phyloP scores from a whole-genome alignment of 2,329 filamentous ascomycete species.

The Pochonia chlamydosporia region DNA sequence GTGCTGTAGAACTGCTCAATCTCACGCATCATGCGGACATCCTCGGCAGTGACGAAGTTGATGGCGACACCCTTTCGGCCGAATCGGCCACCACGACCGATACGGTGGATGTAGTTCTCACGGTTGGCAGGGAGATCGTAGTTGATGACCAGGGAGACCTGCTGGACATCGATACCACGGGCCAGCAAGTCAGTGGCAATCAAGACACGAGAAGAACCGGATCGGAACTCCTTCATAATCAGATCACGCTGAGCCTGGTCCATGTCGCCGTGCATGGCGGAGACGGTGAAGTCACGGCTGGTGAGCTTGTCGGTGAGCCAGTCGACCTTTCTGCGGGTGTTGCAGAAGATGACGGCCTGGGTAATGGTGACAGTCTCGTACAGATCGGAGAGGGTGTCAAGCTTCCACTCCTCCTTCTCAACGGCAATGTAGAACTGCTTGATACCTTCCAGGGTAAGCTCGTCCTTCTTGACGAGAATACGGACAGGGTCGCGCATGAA shows the following conservation, averaged over 20 bases:
- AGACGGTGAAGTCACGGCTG: slow-evolving; percentile 97
- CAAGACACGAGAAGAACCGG: slow-evolving; percentile 94
- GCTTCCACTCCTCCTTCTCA: slow-evolving; percentile 99
- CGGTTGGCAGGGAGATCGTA: slow-evolving; percentile 98
- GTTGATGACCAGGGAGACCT: slow-evolving; percentile 99
- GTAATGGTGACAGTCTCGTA: slow-evolving; percentile 99
- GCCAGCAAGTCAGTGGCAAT: slow-evolving; percentile 97
- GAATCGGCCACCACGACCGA: slow-evolving; percentile 99
- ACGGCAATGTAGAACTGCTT: slow-evolving; percentile 99
- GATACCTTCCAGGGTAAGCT: slow-evolving; percentile 98
- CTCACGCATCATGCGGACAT: slow-evolving; percentile 99
- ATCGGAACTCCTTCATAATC: slow-evolving; percentile 99
- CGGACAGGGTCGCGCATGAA: slow-evolving; percentile 99
- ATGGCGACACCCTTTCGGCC: slow-evolving; percentile 99
- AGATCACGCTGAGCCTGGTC: slow-evolving; percentile 95
- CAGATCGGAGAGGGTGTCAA: slow-evolving; percentile 95
- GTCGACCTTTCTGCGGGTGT: slow-evolving; percentile 99
- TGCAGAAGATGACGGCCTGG: slow-evolving; percentile 99
- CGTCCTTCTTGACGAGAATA: slow-evolving; percentile 99
- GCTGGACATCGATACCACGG: slow-evolving; percentile 99
- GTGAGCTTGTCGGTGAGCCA: slow-evolving; percentile 99
- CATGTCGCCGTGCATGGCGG: slow-evolving; percentile 99
- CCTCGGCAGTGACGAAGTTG: slow-evolving; percentile 99
- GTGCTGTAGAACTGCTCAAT: slow-evolving; percentile 99
- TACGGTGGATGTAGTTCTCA: slow-evolving; percentile 99